These are phyloP conservation scores for Chlorella sp. DNA, from an alignment of 139 green algal genomes.

Conservation along the genomic window DNA sequence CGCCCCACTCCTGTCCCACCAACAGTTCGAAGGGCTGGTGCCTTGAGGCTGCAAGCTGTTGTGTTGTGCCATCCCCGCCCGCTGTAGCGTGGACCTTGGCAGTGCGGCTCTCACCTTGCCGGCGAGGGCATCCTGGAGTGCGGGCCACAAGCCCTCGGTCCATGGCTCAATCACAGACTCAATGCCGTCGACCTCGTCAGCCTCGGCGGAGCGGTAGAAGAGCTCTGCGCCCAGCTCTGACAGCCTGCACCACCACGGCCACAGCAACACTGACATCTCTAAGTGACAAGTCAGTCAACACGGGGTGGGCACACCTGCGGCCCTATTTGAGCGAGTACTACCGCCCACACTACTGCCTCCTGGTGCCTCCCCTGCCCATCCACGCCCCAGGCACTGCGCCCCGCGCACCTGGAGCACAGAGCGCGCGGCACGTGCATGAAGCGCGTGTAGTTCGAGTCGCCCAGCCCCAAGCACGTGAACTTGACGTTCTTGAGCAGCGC, in stretches of 20 bases:
- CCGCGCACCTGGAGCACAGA: constrained; percentile 8
- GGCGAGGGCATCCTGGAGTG: constrained; percentile 32
- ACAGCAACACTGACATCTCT: not conserved
- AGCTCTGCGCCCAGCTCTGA: constrained; percentile 66
- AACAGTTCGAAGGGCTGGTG: too few relatives aligned
- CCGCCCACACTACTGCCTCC: too few relatives aligned
- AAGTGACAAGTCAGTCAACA: too few relatives aligned
- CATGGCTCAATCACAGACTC: constrained; percentile 76
- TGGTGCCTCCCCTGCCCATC: too few relatives aligned
- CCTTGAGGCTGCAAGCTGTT: too few relatives aligned
- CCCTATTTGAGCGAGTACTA: too few relatives aligned
- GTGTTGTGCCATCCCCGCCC: too few relatives aligned
- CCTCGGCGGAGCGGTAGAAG: constrained; percentile 74
- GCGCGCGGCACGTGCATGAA: constrained; percentile 80
- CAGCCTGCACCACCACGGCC: constrained; percentile 33
- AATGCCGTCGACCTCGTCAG: constrained; percentile 91
- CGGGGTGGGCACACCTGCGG: too few relatives aligned
- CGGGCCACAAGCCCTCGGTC: constrained; percentile 66
- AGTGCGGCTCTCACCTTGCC: too few relatives aligned
- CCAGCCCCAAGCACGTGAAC: constrained; percentile 85
- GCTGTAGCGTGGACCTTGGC: too few relatives aligned
- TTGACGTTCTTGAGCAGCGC: constrained; percentile 55
- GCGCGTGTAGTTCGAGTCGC: constrained; percentile 96
- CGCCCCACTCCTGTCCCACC: too few relatives aligned
- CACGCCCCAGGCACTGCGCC: too few relatives aligned